Percentiles rank a stretch among this genome's conserved stretches.
Evolutionary conservation across 192 early-diverging fungal species (phyloP).

Genomic region (Rhizophagus sp.): DNA sequence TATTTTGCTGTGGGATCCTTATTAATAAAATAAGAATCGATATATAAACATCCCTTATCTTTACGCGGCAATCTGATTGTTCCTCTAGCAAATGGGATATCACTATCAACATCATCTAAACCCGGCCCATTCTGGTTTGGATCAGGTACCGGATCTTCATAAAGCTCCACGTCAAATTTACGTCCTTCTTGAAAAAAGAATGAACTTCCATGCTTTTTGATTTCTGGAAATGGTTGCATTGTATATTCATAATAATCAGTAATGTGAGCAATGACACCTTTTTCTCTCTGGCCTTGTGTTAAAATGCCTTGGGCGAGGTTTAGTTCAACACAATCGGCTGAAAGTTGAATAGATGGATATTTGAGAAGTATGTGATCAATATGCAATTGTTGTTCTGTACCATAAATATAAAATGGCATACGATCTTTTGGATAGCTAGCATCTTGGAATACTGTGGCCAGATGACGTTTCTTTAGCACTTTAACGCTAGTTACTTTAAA

Average conservation of each 20-base stretch:
- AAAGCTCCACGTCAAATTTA: background rate
- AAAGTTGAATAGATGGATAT: constrained; percentile 5
- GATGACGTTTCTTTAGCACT: constrained; percentile 7
- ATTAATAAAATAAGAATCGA: constrained; percentile 6
- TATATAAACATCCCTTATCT: background rate
- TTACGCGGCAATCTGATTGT: background rate
- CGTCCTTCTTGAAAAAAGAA: background rate
- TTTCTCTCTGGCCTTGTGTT: constrained; percentile 1
- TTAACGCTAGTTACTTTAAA: background rate
- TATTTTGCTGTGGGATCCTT: background rate
- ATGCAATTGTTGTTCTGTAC: background rate
- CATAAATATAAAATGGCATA: constrained; percentile 15
- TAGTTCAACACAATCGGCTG: background rate
- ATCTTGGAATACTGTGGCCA: background rate
- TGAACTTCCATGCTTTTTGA: background rate
- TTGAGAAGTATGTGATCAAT: constrained; percentile 11
- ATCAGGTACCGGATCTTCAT: background rate
- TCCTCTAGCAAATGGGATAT: background rate
- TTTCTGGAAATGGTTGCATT: constrained; percentile 4
- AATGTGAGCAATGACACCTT: background rate
- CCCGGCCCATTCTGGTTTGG: background rate
- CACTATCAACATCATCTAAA: background rate
- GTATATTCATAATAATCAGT: background rate
- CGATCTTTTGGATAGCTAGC: background rate
- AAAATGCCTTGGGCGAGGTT: background rate